phyloP scores from a whole-genome alignment of 768 basidiomycete genomes.

The Boletus reticulatus region DNA sequence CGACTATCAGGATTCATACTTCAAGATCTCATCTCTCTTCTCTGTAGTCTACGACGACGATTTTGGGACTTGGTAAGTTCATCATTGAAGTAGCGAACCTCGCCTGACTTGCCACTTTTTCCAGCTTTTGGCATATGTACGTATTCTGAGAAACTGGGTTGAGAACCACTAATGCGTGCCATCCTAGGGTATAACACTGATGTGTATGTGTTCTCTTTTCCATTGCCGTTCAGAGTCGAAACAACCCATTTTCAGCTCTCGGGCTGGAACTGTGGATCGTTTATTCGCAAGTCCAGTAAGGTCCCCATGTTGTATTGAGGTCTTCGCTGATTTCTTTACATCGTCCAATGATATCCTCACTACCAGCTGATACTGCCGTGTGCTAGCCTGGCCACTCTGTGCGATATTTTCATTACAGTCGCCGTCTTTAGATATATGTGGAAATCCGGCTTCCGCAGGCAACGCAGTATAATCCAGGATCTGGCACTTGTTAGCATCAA shows the following conservation, averaged over 20 bases:
- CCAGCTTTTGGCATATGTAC: slow-evolving; percentile 10
- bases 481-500: slow-evolving; percentile 13
- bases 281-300: not conserved
- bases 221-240: not conserved
- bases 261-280: not conserved
- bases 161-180: not conserved
- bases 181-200: not conserved
- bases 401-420: slow-evolving; percentile 3
- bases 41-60: not conserved
- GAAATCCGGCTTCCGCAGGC: slow-evolving; percentile 13
- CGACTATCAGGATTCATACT: not conserved
- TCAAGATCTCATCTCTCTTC: not conserved
- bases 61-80: slow-evolving; percentile 1
- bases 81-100: not conserved
- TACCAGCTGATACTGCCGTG: not conserved
- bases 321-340: not conserved
- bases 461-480: slow-evolving; percentile 4
- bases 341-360: not conserved
- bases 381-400: not conserved
- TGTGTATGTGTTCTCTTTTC: not conserved
- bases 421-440: slow-evolving; percentile 16
- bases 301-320: not conserved
- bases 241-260: not conserved
- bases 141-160: not conserved
- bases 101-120: not conserved